Evolutionary conservation across 352 stramenopile genomes (phyloP), one percentile per base, ranked within the genome.

Genomic region (Elongisporangium undulatum): DNA sequence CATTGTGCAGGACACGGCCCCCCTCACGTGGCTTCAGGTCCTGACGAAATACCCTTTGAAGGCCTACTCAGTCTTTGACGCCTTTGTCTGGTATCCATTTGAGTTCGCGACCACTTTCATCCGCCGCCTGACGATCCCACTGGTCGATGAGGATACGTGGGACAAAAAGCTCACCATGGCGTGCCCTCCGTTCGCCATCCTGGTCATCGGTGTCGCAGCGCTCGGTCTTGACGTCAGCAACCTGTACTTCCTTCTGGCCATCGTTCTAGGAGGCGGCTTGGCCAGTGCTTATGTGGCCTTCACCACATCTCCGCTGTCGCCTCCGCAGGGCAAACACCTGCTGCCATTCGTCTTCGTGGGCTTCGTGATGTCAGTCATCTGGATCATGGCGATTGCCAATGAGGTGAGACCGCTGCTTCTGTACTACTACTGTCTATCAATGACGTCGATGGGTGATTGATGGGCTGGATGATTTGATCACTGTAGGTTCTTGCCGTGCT

Each of bases 311-410:
- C 58, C 70, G 3, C 68, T 81, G 20, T 63, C 61, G 10, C 84
- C 84, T 23, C 84, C 84, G 1, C 62, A 76, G 52, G 82, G 80
- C n/a, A 62, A 56, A 52, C 56, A 62, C 6, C 56, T 92, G 12
- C 70, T 72, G 4, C 79, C 82, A 39, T 90, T 87, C 22, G 73
- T 94, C 38, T 79, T 64, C 24, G 61, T 90, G n/a, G 84, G 76
- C 16, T 94, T 94, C 53, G 71, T 85, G 21, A 94, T 94, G 82
- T 94, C 84, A 3, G 79, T 94, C 45, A 77, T 92, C 57, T 94
- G 84, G 84, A 94, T 94, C 64, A 91, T 91, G 82, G 90, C 87
- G 20, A 90, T 94, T 52, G 84, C 84, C 7, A 82, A 89, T 34
- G 84, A 94, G 63, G 81, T 84, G 6, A 41, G 8, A 16, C 17